Evolutionary conservation across 2,329 filamentous ascomycete species (phyloP).

Genomic region (Dichotomopilus funicola): DNA sequence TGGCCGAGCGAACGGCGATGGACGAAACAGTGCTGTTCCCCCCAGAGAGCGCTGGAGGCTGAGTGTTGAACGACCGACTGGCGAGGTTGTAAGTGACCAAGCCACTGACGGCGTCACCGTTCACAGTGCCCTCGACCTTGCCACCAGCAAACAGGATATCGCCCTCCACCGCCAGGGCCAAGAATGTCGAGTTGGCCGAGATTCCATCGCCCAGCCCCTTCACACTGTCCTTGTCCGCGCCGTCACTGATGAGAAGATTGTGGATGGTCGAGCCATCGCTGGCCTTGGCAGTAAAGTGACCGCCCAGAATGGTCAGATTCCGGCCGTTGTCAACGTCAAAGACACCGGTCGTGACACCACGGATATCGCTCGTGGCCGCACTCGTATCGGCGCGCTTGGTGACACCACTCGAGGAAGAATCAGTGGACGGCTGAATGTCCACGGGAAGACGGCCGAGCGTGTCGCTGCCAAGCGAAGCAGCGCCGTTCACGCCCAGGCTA

Average conservation of each 20-base stretch:
- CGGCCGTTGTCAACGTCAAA: conserved; percentile 65
- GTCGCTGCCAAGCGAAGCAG: conserved; percentile 52
- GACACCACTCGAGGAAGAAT: conserved; percentile 26
- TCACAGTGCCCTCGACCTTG: conserved; percentile 63
- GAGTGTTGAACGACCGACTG: conserved; percentile 55
- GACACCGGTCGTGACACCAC: conserved; percentile 68
- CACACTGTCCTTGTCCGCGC: conserved; percentile 58
- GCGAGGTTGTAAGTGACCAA: conserved; percentile 74
- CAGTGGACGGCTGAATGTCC: conserved; percentile 39
- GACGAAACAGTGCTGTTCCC: conserved; percentile 65
- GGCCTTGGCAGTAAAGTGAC: conserved; percentile 70
- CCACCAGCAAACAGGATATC: conserved; percentile 78
- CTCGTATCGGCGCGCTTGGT: conserved; percentile 39
- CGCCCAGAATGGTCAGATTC: conserved; percentile 83
- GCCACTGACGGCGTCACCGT: conserved; percentile 58
- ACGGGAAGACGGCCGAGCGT: conserved; percentile 53
- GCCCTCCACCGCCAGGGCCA: conserved; percentile 60
- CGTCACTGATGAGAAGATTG: conserved; percentile 79
- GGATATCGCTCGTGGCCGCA: conserved; percentile 36
- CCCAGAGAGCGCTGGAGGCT: conserved; percentile 71
- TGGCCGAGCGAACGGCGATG: conserved; percentile 65
- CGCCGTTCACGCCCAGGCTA: conserved; percentile 65
- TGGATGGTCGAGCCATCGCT: conserved; percentile 64
- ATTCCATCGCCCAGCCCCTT: conserved; percentile 64
- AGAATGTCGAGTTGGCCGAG: conserved; percentile 66